Evolutionary conservation across 2,329 filamentous ascomycete genomes (phyloP).

Genomic region (Bipolaris gigantea): DNA sequence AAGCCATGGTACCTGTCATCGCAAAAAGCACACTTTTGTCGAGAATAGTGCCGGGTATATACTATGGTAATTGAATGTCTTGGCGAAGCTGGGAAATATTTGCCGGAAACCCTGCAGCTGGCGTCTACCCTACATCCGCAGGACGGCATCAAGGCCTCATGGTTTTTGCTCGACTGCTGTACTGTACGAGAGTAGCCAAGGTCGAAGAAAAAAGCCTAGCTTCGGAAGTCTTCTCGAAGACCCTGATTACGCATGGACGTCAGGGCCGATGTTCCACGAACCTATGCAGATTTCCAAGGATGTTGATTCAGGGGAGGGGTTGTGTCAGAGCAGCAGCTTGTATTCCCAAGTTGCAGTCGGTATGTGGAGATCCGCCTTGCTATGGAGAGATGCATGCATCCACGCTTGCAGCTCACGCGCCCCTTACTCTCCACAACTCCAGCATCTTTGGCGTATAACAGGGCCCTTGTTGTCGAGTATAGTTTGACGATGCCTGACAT

Average conservation of each 20-base stretch:
- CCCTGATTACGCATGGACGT: conserved; percentile 20
- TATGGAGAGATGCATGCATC: conserved; percentile 16
- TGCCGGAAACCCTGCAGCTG: conserved; percentile 19
- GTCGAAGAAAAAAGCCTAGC: conserved; percentile 18
- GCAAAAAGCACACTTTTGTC: neutral
- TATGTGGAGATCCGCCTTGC: conserved; percentile 19
- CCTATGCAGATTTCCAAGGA: conserved; percentile 24
- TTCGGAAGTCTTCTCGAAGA: conserved; percentile 34
- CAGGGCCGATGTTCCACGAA: conserved; percentile 35
- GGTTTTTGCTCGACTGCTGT: conserved; percentile 21
- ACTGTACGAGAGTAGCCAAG: conserved; percentile 13
- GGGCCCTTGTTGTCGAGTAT: conserved; percentile 18
- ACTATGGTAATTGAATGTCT: neutral
- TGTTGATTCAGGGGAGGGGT: neutral
- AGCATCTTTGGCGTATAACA: conserved; percentile 18
- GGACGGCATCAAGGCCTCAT: conserved; percentile 16
- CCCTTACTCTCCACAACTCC: conserved; percentile 17
- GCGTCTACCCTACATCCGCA: conserved; percentile 23
- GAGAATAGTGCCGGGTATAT: neutral
- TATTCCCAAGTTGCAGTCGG: conserved; percentile 3
- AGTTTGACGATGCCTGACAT: conserved; percentile 6
- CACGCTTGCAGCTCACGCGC: conserved; percentile 15
- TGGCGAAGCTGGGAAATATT: conserved; percentile 8
- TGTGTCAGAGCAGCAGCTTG: neutral
- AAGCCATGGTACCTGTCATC: neutral